Conservation (phyloP, 257 asterid species). For the Penstemon newberryi region DNA sequence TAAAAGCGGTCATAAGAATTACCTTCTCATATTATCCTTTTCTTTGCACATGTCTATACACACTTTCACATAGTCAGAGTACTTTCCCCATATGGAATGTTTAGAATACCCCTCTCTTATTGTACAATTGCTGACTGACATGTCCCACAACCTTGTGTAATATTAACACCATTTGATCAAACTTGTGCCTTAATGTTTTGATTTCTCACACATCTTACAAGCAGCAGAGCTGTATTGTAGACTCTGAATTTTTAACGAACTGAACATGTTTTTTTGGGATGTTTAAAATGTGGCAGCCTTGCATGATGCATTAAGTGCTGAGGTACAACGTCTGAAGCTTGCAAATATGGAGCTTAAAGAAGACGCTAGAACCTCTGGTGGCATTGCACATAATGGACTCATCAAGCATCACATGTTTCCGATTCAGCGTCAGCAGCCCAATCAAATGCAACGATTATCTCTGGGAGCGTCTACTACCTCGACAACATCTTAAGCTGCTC, state of each 20-base stretch:
- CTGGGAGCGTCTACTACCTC: slow-evolving; percentile 39
- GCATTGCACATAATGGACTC: slow-evolving; percentile 38
- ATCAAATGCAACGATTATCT: slow-evolving; percentile 43
- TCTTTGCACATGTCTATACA: not conserved
- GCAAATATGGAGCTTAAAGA: slow-evolving; percentile 51
- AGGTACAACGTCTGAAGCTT: slow-evolving; percentile 71
- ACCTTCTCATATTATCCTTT: not conserved
- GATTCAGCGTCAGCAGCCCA: slow-evolving; percentile 47
- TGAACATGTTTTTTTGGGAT: not conserved
- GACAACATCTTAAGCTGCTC: slow-evolving; percentile 41
- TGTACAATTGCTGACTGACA: not conserved
- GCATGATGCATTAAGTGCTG: slow-evolving; percentile 70
- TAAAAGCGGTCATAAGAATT: not conserved
- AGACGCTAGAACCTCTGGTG: slow-evolving; percentile 45
- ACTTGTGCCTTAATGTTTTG: not conserved
- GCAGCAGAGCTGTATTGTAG: not conserved
- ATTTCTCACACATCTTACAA: not conserved
- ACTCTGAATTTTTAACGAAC: not conserved
- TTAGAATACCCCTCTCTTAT: not conserved
- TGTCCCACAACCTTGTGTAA: not conserved
- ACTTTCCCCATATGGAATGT: not conserved
- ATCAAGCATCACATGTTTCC: slow-evolving; percentile 57
- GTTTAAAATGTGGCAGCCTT: slow-evolving; percentile 45
- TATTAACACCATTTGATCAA: not conserved
- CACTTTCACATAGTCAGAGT: not conserved